phyloP scores from a whole-genome alignment of 108 stramenopile species.

The Tribonema minus region DNA sequence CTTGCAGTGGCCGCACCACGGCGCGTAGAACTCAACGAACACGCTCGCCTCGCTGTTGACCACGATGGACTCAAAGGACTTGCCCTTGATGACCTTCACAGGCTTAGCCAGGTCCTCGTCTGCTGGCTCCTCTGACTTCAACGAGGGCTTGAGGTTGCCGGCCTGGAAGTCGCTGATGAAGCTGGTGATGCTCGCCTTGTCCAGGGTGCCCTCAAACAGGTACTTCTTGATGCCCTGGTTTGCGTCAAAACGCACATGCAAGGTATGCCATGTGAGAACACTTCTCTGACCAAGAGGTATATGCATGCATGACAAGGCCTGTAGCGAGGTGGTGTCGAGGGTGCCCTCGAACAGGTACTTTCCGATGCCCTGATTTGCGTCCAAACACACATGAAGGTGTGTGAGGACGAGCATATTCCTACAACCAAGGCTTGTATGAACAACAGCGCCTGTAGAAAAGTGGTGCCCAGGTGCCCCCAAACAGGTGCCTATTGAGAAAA shows the following conservation, averaged over 20 bases:
- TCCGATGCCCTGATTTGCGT: slow-evolving; percentile 41
- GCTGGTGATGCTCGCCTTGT: slow-evolving; percentile 8
- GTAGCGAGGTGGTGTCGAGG: no score
- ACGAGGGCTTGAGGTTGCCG: slow-evolving; percentile 36
- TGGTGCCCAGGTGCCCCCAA: slow-evolving; percentile 23
- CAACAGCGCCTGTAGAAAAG: no score
- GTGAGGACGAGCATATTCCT: no score
- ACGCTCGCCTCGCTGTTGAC: slow-evolving; percentile 57
- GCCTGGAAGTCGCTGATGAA: slow-evolving; percentile 13
- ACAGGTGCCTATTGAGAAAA: slow-evolving; percentile 54
- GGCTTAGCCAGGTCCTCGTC: slow-evolving; percentile 9
- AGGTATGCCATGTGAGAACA: no score
- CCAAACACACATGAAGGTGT: no score
- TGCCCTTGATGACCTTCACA: slow-evolving; percentile 45
- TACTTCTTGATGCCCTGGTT: slow-evolving; percentile 53
- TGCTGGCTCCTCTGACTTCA: slow-evolving; percentile 47
- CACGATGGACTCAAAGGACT: slow-evolving; percentile 28
- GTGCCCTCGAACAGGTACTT: slow-evolving; percentile 49
- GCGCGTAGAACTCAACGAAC: slow-evolving; percentile 69
- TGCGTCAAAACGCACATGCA: no score
- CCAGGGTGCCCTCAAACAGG: slow-evolving; percentile 30
- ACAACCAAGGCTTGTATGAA: no score
- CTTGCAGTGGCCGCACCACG: no score
- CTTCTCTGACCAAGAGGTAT: no score
- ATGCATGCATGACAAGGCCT: no score